Base-by-base conservation (phyloP, 805 yeast species). In the Candida sakaeoensis region DNA sequence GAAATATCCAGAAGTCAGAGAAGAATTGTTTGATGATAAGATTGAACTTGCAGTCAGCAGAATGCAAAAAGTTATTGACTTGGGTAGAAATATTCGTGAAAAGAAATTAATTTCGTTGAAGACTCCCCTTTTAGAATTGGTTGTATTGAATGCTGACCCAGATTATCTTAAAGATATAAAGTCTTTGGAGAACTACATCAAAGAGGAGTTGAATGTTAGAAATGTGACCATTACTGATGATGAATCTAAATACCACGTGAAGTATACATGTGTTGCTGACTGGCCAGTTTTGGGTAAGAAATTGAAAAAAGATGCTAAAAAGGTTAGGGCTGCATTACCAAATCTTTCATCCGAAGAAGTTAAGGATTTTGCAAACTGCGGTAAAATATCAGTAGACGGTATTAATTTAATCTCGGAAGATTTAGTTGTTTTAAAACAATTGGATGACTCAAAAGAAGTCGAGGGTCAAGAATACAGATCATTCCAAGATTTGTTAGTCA, bases 211-310 rank as follows among this genome's bases (percentile, higher is more conserved):
- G 63, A 93, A 93, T 58, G 85, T 93, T 45, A 85, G 96, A 64
- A 93, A 86, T 52, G 61, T 93, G 40, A 70, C 87, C 53, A 82
- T 93, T 54, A 89, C 97, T 15, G 74, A 85, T 17, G 96, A 93
- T 58, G 99, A 93, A 70, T 81, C 74, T 52, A 81, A 83, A 58
- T 91, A 90, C 60, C 93, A 90, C 54, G 98, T 93, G 46, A 85
- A 83, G 60, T 91, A 90, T 73, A 79, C 77, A 48, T 97, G 91
- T 31, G 95, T 86, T 63, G 99, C 99, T 36, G 99, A 93, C 71
- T 93, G 99, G 99, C 96, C 98, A 43, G 87, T 89, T 15, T 76
- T 93, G 52, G 99, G 99, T 70, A 93, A 91, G 76, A 93, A 93
- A 68, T 78, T 93, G 65, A 91, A 89, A 80, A 81, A 82, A 60